Evolutionary conservation across 1,284 basidiomycete species (phyloP), one percentile per base, ranked within the genome.

Genomic region (Grifola frondosa): DNA sequence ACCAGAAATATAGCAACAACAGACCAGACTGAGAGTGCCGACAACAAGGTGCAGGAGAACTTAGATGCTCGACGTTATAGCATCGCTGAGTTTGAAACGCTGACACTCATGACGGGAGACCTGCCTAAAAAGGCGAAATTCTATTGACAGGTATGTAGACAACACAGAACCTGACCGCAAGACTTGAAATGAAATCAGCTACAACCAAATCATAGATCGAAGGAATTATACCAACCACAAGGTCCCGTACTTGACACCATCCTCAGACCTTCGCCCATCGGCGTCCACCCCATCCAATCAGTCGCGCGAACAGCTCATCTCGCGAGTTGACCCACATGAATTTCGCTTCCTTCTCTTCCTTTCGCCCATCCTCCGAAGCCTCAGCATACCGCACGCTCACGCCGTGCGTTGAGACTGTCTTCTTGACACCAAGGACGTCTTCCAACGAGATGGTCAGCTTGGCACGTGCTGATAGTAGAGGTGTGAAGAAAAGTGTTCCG

Each of bases 251-350:
- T n/a, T n/a, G 17, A 31, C 44, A 23, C 7, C 16, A 17, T 19
- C 10, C 29, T 30, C 42, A 54, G 31, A 54, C 42, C 13, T 46
- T 67, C 41, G 61, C 53, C 68, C 75, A 75, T 23, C 62, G 64
- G 37, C 60, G 58, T 3, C 68, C 68, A 17, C 66, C 66, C 52
- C 66, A 64, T 12, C 78, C 78, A n/a, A 84, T 68, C n/a, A 86
- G 69, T 40, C 80, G 66, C 29, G 80, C 79, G 58, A 86, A 86
- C 13, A 85, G 59, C 39, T 85, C 82, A 59, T 85, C 80, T 9
- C 82, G 74, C 8, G 66, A 70, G 19, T 74, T 75, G 32, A 85
- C 71, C 75, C 79, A 81, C 17, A 65, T 49, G 57, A 86, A 84
- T 52, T 66, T 76, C 43, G 78, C 80, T 39, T 75, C 72, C 40